phyloP scores from a whole-genome alignment of 75 land plant genomes.

The Picea sitchensis region DNA sequence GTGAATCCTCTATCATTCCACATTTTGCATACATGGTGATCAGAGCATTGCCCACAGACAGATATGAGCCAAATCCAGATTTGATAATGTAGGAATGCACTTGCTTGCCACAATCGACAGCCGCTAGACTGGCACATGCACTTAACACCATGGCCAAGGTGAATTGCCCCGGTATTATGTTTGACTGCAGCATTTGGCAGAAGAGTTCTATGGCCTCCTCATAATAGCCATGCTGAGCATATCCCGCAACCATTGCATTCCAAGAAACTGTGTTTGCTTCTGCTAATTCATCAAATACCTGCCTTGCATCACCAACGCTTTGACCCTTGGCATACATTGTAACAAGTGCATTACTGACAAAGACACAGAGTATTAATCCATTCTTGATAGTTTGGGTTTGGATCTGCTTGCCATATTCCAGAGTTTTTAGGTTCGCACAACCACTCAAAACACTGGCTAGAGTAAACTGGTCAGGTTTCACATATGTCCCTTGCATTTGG shows the following conservation, averaged over 20 bases:
- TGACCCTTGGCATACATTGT: slow-evolving; percentile 17
- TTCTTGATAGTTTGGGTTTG: not conserved
- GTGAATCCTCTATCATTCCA: slow-evolving; percentile 9
- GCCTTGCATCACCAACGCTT: not conserved
- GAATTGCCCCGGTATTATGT: not conserved
- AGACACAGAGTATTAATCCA: not conserved
- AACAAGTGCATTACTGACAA: slow-evolving; percentile 10
- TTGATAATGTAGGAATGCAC: slow-evolving; percentile 5
- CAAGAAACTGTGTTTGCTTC: slow-evolving; percentile 4
- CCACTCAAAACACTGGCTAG: not conserved
- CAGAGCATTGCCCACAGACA: not conserved
- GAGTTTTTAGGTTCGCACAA: not conserved
- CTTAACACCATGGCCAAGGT: not conserved
- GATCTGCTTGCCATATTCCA: not conserved
- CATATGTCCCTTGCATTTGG: not conserved
- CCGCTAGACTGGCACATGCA: slow-evolving; percentile 8
- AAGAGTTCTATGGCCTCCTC: slow-evolving; percentile 6
- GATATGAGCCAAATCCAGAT: not conserved
- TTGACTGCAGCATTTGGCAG: slow-evolving; percentile 3
- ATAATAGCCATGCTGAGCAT: slow-evolving; percentile 11
- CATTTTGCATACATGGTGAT: slow-evolving; percentile 11
- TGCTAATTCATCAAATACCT: not conserved
- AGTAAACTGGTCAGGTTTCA: not conserved
- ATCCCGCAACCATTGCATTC: slow-evolving; percentile 15
- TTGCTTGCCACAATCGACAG: slow-evolving; percentile 4